Conservation (phyloP, 2,329 filamentous ascomycete species). For the Trichophyton simii region DNA sequence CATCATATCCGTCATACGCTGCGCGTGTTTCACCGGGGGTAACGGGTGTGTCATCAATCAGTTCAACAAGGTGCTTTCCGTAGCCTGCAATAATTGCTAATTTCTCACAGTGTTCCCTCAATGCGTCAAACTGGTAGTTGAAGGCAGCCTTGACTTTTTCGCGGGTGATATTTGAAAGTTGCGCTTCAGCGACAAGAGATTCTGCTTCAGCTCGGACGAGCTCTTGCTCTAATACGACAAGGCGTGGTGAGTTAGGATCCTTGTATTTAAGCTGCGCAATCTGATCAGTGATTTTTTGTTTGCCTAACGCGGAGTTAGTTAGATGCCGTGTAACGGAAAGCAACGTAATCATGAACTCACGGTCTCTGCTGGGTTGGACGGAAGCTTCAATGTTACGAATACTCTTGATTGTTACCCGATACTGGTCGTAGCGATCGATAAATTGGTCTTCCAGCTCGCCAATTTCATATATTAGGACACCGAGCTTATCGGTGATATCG, state of each 20-base stretch:
- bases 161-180: slow-evolving; percentile 97
- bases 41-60: slow-evolving; percentile 92
- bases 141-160: slow-evolving; percentile 99
- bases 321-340: not conserved
- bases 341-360: slow-evolving; percentile 43
- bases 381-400: slow-evolving; percentile 98
- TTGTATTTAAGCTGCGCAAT: slow-evolving; percentile 99
- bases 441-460: slow-evolving; percentile 97
- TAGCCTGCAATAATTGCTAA: slow-evolving; percentile 94
- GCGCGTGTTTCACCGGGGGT: slow-evolving; percentile 92
- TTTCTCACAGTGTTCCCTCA: slow-evolving; percentile 96
- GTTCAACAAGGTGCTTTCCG: slow-evolving; percentile 93
- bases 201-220: slow-evolving; percentile 96
- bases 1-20: slow-evolving; percentile 95
- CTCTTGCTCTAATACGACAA: slow-evolving; percentile 95
- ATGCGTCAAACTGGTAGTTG: slow-evolving; percentile 93
- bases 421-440: slow-evolving; percentile 97
- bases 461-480: slow-evolving; percentile 94
- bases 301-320: slow-evolving; percentile 45
- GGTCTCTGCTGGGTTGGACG: slow-evolving; percentile 92
- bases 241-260: slow-evolving; percentile 94
- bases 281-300: slow-evolving; percentile 98
- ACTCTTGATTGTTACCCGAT: slow-evolving; percentile 97
- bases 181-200: slow-evolving; percentile 94
- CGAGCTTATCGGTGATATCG: slow-evolving; percentile 96